Conservation (phyloP, 495 filamentous ascomycete species). For the Niebla homalea region DNA sequence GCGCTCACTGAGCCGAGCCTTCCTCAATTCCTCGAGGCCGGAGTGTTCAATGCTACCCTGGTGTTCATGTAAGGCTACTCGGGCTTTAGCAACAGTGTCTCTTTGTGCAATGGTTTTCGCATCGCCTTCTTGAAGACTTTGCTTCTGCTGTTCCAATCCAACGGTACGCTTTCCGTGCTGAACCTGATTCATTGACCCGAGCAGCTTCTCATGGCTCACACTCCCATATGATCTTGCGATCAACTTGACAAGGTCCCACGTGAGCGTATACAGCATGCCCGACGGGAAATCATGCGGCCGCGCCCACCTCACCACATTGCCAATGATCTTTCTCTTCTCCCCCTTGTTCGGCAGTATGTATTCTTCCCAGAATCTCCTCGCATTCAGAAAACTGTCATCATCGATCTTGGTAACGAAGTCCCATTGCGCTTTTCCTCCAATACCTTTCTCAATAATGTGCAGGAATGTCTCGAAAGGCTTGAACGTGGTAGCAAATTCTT, state of each 20-base stretch:
- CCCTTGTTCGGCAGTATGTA: background rate
- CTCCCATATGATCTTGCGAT: background rate
- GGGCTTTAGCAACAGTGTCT: too few species aligned
- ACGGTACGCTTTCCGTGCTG: too few species aligned
- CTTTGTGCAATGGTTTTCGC: too few species aligned
- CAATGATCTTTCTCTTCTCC: background rate
- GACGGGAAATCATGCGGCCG: background rate
- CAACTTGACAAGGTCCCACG: background rate
- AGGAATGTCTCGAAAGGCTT: background rate
- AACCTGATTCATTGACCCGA: too few species aligned
- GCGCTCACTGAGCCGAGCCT: background rate
- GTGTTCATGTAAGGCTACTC: too few species aligned
- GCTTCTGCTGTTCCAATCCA: too few species aligned
- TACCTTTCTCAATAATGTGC: background rate
- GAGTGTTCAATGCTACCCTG: too few species aligned
- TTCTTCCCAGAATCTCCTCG: background rate
- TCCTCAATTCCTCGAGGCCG: too few species aligned
- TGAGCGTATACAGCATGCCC: background rate
- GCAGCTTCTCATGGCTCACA: too few species aligned
- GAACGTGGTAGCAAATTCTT: background rate
- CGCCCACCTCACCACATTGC: background rate
- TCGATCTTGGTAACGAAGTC: background rate
- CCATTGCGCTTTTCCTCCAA: background rate
- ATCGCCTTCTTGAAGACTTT: too few species aligned
- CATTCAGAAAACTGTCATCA: background rate